These are phyloP conservation scores for Abrus precatorius DNA, from an alignment of 306 rosid species.

Conservation along the genomic window DNA sequence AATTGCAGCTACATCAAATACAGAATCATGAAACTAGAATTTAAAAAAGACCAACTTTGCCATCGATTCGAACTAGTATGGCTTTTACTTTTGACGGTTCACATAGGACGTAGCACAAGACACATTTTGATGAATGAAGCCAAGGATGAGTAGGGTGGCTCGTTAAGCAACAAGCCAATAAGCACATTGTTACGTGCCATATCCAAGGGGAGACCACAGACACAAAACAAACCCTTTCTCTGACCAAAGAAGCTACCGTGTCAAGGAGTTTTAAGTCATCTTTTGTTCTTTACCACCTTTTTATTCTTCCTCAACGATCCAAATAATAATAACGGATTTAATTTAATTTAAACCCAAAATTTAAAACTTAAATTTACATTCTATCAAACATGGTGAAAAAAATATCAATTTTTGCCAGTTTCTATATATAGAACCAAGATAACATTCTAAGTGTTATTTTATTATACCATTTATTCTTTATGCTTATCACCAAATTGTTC, in stretches of 20 bases:
- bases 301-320: not conserved
- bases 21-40: too few species aligned
- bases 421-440: not conserved
- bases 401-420: too few species aligned
- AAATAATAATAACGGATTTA: not conserved
- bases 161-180: not conserved
- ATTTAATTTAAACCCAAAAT: too few species aligned
- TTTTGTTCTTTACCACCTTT: not conserved
- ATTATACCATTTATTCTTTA: not conserved
- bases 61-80: not conserved
- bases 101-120: not conserved
- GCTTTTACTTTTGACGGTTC: not conserved
- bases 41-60: not conserved
- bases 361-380: too few species aligned
- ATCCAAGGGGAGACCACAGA: constrained; percentile 33
- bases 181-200: constrained; percentile 41
- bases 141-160: constrained; percentile 9
- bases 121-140: constrained; percentile 28
- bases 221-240: constrained; percentile 40
- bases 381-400: too few species aligned
- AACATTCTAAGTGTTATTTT: not conserved
- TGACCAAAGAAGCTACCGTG: constrained; percentile 42
- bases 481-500: not conserved
- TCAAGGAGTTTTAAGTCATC: constrained; percentile 4
- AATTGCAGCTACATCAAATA: not conserved